Percentiles rank a stretch among this genome's conserved stretches.
These are phyloP conservation scores for Citrus hindsii DNA, from an alignment of 345 rosid genomes.

Conservation along the genomic window DNA sequence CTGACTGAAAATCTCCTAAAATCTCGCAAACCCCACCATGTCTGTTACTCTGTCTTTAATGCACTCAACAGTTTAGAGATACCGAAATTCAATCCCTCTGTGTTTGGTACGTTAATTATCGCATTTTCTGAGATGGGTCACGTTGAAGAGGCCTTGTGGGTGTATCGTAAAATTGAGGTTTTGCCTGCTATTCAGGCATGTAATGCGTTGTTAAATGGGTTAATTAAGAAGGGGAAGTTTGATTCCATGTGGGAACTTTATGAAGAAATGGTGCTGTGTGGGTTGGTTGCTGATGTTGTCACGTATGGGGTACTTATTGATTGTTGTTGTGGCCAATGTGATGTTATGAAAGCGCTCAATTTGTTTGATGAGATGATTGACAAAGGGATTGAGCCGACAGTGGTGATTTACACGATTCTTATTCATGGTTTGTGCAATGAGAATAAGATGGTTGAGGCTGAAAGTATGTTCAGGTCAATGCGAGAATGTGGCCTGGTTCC, in stretches of 20 bases:
- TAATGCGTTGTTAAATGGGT: slow-evolving; percentile 47
- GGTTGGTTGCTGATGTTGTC: slow-evolving; percentile 50
- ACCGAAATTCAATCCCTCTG: slow-evolving; percentile 31
- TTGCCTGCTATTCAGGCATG: slow-evolving; percentile 49
- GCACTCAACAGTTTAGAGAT: slow-evolving; percentile 33
- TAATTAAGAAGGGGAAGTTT: slow-evolving; percentile 40
- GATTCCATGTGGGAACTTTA: slow-evolving; percentile 48
- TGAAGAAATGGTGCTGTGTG: slow-evolving; percentile 38
- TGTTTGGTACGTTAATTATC: slow-evolving; percentile 49
- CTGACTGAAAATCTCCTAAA: slow-evolving; percentile 38
- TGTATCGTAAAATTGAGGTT: slow-evolving; percentile 33
- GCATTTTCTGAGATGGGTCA: slow-evolving; percentile 51
- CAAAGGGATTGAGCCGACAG: slow-evolving; percentile 48
- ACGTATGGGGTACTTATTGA: slow-evolving; percentile 56
- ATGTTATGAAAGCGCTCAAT: slow-evolving; percentile 31
- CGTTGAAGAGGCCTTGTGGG: slow-evolving; percentile 62
- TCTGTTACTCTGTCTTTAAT: slow-evolving; percentile 30
- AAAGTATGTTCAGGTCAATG: slow-evolving; percentile 39
- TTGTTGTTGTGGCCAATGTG: slow-evolving; percentile 52
- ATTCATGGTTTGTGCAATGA: slow-evolving; percentile 48
- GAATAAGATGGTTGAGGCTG: slow-evolving; percentile 43
- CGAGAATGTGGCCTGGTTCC: slow-evolving; percentile 37
- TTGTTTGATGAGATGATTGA: slow-evolving; percentile 46
- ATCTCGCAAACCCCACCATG: slow-evolving; percentile 24
- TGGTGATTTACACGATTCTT: slow-evolving; percentile 45